Evolutionary conservation across 352 stramenopile species (phyloP), one percentile per base, ranked within the genome.

Genomic region (Phytopythium litorale): DNA sequence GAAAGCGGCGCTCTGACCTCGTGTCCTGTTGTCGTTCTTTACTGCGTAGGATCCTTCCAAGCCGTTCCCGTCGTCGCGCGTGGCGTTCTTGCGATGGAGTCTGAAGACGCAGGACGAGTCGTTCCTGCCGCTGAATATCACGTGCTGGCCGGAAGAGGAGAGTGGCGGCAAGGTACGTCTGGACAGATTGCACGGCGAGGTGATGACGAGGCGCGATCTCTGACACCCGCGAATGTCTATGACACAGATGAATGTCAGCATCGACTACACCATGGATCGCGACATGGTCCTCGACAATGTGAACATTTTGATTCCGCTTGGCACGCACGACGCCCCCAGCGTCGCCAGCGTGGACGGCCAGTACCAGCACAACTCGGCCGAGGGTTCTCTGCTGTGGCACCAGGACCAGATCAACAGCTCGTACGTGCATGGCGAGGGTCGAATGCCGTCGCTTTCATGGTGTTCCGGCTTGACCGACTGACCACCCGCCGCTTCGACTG

Each of bases 221-320:
- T 40, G 30, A 61, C 51, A 33, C 51, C 40, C n/a, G 23, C 7
- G 23, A 12, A 21, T 32, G 28, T n/a, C 35, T 56, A 5, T 2
- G 4, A 25, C 18, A 23, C 48, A 86, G 74, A 88, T 92, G 65
- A 96, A 91, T 58, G 87, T 96, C 30, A 94, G 79, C 62, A 82
- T 96, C 59, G 87, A 96, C 62, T 96, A 96, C 70, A 87, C 84
- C 48, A 89, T 96, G 78, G 78, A 92, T 49, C 79, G 84, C 56
- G 81, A 94, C 63, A 94, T 96, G 87, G 76, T 85, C 56, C 72
- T 96, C n/a, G 83, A 94, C 58, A 96, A 96, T 60, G 87, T 96
- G 52, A 92, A 92, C 70, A 87, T 96, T 30, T 57, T 90, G 18
- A 87, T 96, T 51, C 87, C 87, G 15, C 78, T 93, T 7, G 87